Percentiles rank a stretch among this genome's conserved stretches.
phyloP scores from a whole-genome alignment of 345 rosid genomes.

The Eucalyptus erythrocorys region DNA sequence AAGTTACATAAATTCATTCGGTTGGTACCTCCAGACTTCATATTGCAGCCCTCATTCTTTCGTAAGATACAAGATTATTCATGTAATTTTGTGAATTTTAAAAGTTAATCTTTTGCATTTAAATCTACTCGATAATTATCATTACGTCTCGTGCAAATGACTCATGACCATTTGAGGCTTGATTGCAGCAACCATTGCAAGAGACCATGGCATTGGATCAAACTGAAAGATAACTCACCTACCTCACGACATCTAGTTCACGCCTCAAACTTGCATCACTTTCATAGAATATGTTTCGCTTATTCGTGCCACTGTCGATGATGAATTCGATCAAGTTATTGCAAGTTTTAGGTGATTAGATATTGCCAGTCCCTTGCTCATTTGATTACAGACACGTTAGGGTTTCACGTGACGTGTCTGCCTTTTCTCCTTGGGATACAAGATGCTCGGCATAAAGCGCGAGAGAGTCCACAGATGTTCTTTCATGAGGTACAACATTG shows the following conservation, averaged over 20 bases:
- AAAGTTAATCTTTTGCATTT: too few relatives aligned
- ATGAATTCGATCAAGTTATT: too few relatives aligned
- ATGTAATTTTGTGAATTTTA: rapidly evolving
- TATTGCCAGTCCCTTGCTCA: rapidly evolving
- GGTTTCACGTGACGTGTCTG: rapidly evolving
- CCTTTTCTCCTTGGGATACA: too few relatives aligned
- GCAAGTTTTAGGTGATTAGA: too few relatives aligned
- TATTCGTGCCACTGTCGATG: rapidly evolving
- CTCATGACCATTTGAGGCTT: background rate
- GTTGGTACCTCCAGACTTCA: rapidly evolving
- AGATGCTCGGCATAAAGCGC: too few relatives aligned
- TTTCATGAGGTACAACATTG: too few relatives aligned
- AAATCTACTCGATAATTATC: rapidly evolving
- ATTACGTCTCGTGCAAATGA: too few relatives aligned
- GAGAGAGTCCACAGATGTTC: too few relatives aligned
- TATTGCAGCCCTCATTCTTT: too few relatives aligned
- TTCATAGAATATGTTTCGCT: rapidly evolving
- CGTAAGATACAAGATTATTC: rapidly evolving
- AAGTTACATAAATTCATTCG: too few relatives aligned
- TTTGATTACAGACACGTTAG: rapidly evolving
- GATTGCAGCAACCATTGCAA: rapidly evolving
- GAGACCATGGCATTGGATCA: background rate
- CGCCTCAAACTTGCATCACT: background rate
- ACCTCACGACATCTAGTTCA: background rate
- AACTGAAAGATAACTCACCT: background rate